Conservation (phyloP, 441 rosid genomes). For the Erysimum pusillum region DNA sequence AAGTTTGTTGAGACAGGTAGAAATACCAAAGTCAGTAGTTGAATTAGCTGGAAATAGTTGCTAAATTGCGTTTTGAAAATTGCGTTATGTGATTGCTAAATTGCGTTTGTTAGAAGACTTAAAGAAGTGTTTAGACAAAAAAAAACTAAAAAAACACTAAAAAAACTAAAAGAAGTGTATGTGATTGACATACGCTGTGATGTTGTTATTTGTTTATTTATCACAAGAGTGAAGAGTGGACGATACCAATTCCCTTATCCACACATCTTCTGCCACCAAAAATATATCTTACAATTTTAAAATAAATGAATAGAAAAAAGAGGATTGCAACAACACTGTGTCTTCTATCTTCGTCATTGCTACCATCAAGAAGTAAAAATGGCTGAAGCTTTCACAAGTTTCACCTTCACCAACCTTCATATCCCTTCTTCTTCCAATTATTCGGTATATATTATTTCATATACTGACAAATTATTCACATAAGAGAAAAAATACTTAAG, state of each 20-base stretch:
- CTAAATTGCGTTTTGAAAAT: background rate
- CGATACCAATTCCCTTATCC: constrained; percentile 60
- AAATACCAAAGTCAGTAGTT: background rate
- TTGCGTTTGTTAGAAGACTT: background rate
- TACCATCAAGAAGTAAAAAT: constrained; percentile 43
- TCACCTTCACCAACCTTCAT: constrained; percentile 51
- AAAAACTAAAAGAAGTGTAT: background rate
- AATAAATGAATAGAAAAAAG: background rate
- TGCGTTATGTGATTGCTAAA: background rate
- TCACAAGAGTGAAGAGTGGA: constrained; percentile 49
- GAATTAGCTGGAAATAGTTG: background rate
- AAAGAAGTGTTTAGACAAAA: background rate
- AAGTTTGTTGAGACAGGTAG: background rate
- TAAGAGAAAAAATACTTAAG: background rate
- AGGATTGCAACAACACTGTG: background rate
- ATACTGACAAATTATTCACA: background rate
- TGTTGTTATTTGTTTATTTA: constrained; percentile 4
- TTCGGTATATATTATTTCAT: constrained; percentile 32
- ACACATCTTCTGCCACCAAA: constrained; percentile 27
- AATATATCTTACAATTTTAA: background rate
- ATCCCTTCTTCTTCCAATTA: constrained; percentile 39
- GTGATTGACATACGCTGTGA: constrained; percentile 21
- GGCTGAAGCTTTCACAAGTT: constrained; percentile 65
- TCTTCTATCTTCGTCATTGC: constrained; percentile 13
- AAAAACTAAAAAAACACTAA: background rate